Base-by-base conservation (phyloP, 2,329 filamentous ascomycete genomes). In the Alternaria incomplexa region DNA sequence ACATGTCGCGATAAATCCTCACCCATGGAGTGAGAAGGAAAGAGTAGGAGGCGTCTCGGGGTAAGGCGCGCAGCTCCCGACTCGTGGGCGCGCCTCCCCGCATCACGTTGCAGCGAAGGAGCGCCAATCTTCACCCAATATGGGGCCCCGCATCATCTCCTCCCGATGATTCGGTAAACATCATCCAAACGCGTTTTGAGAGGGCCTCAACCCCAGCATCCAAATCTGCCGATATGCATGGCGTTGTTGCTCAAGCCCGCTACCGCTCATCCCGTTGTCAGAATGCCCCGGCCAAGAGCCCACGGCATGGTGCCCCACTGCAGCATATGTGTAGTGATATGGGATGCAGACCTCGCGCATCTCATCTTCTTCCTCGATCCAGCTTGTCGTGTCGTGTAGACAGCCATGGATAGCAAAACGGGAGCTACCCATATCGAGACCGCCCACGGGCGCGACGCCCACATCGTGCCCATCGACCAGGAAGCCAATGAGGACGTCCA, bases 401-500 rank as follows among this genome's bases (percentile, higher is more conserved):
- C n/a, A 55, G 46, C 12, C 17, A 76, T 75, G 72, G 64, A 71
- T 5, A 57, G 50, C 9, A 76, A 76, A 28, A 54, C 66, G 22
- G 60, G 65, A 36, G 53, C 63, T 7, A 48, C 62, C 6, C 63
- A 67, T 11, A 36, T 71, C 11, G 70, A 74, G 51, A 58, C 56
- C 47, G 55, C 62, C 4, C 63, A 67, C 32, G 47, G 59, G 44
- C 45, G 57, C 5, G 51, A 63, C 7, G 50, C 65, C 2, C 67
- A 69, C 57, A 68, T 76, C 11, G 70, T 74, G 26, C 67, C 74
- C 28, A 66, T 77, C 17, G 66, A 75, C 45, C 67, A 77, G 46
- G 73, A 76, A 58, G 75, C 73, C 20, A 62, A 60, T 8, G 75
- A 78, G 48, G 60, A 76, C 45, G 67, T 58, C 5, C 63, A 57